phyloP scores from a whole-genome alignment of 176 grass and related monocot species.

The Triticum monococcum region DNA sequence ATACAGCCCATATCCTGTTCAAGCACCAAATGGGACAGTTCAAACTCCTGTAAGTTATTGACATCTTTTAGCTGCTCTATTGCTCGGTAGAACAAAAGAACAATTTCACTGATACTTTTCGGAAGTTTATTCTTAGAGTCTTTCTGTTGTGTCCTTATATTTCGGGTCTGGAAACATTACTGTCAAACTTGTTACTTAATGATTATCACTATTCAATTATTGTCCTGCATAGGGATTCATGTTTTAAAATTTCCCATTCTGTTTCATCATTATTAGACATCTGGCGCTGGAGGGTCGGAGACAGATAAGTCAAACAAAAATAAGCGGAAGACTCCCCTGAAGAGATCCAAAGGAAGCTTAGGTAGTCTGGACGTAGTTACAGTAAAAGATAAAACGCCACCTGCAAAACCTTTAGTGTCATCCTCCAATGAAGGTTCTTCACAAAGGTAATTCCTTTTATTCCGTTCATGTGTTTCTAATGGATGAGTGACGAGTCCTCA shows the following conservation, averaged over 20 bases:
- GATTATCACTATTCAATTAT: slow-evolving; percentile 10
- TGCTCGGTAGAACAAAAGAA: slow-evolving; percentile 11
- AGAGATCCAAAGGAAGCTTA: slow-evolving; percentile 63
- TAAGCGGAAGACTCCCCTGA: slow-evolving; percentile 46
- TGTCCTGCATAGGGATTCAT: neutral
- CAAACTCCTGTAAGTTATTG: slow-evolving; percentile 61
- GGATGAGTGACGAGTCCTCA: neutral
- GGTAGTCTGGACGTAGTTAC: slow-evolving; percentile 46
- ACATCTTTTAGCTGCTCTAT: slow-evolving; percentile 12
- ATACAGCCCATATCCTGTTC: slow-evolving; percentile 53
- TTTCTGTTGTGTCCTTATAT: slow-evolving; percentile 10
- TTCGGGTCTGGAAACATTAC: neutral
- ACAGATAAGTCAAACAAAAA: slow-evolving; percentile 53
- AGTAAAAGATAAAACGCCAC: slow-evolving; percentile 41
- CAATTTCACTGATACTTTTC: neutral
- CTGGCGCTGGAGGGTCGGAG: slow-evolving; percentile 47
- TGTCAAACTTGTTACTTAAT: slow-evolving; percentile 15
- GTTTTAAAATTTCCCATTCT: slow-evolving; percentile 3
- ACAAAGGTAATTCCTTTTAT: slow-evolving; percentile 47
- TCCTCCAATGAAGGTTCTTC: slow-evolving; percentile 60
- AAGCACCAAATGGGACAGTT: slow-evolving; percentile 50
- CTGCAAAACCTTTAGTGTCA: slow-evolving; percentile 42
- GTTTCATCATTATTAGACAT: slow-evolving; percentile 35
- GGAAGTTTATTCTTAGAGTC: neutral
- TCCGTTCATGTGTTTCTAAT: slow-evolving; percentile 1